These are phyloP conservation scores for Oenanthe sinensis DNA, from an alignment of 129 eudicot species.

Conservation along the genomic window DNA sequence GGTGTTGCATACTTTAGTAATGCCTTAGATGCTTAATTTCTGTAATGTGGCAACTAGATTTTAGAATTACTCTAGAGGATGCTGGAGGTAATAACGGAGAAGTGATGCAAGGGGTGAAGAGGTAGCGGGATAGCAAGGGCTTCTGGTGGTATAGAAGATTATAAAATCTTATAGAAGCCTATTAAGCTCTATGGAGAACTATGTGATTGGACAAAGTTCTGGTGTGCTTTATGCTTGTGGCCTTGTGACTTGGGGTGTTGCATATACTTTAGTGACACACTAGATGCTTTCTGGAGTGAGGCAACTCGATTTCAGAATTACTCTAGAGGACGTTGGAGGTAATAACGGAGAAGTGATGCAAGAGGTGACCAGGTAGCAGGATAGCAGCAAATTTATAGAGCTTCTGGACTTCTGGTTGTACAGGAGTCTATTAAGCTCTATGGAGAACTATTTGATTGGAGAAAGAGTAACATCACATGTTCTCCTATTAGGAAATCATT, in stretches of 20 bases:
- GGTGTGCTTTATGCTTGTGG: not conserved
- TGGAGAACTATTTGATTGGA: not conserved
- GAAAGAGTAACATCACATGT: not conserved
- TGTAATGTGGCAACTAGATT: not conserved
- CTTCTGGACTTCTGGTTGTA: not conserved
- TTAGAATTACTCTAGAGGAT: not conserved
- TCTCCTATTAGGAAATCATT: not conserved
- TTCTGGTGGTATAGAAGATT: not conserved
- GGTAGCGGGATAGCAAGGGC: not conserved
- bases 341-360: not conserved
- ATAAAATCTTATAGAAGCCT: no score
- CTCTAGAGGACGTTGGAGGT: not conserved
- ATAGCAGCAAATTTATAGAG: not conserved
- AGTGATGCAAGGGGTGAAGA: not conserved
- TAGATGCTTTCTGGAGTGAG: not conserved
- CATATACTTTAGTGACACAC: not conserved
- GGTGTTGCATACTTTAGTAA: not conserved
- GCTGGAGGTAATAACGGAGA: not conserved
- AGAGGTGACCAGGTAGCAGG: not conserved
- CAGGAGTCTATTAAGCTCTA: not conserved
- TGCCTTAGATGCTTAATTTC: not conserved
- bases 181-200: not conserved
- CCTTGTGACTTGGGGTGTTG: not conserved
- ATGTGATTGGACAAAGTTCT: not conserved
- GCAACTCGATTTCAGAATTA: not conserved